These are phyloP conservation scores for Geum urbanum DNA, from an alignment of 306 rosid species.

Conservation along the genomic window DNA sequence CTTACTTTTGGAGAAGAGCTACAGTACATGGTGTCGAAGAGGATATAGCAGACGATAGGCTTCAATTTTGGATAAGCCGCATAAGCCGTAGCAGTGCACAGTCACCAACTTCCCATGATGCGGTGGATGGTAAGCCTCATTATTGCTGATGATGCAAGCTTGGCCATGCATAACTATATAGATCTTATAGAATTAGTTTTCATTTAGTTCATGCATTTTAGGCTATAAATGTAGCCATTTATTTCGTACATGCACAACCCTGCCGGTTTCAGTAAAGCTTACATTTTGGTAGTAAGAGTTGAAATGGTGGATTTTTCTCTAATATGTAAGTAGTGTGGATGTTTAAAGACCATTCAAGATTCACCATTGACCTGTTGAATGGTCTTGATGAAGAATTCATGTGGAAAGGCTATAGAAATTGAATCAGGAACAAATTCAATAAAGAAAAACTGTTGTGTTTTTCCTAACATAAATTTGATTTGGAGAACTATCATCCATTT, in stretches of 20 bases:
- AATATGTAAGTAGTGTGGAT: neutral
- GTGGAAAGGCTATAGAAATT: neutral
- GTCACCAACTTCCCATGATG: conserved; percentile 84
- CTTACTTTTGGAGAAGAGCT: conserved; percentile 98
- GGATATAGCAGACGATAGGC: conserved; percentile 84
- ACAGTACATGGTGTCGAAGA: conserved; percentile 77
- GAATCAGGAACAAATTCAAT: neutral
- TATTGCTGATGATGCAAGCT: neutral
- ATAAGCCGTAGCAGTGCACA: conserved; percentile 37
- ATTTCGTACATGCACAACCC: neutral
- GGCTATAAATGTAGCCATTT: neutral
- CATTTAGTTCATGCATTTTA: neutral
- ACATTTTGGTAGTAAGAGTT: neutral
- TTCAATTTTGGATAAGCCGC: conserved; percentile 78
- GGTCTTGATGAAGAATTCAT: neutral
- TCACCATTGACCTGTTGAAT: neutral
- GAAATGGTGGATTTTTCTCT: neutral
- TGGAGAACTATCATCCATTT: neutral
- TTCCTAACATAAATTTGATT: neutral
- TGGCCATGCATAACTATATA: neutral
- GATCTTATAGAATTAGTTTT: neutral
- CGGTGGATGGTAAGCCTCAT: conserved; percentile 76
- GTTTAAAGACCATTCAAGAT: neutral
- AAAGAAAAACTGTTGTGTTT: neutral
- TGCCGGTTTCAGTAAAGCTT: neutral